A percentile compares a stretch with the other conserved stretches of the same genome.
These are phyloP conservation scores for Fusarium robinianum DNA, from an alignment of 2,329 filamentous ascomycete species.

Conservation along the genomic window DNA sequence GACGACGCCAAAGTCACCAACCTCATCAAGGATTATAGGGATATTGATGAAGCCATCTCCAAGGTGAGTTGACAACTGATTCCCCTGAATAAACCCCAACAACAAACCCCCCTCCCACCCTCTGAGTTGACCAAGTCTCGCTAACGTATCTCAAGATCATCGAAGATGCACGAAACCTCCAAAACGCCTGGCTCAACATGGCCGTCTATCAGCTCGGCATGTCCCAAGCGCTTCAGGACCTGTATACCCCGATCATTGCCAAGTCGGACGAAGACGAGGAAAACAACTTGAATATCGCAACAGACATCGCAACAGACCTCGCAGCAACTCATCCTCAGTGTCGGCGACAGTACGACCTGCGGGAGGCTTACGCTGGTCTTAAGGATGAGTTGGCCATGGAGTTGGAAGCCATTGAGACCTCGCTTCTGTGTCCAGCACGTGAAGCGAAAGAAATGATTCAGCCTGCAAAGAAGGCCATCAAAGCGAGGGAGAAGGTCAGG, in stretches of 20 bases:
- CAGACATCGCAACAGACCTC: not conserved
- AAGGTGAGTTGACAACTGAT: no score
- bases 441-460: conserved; percentile 12
- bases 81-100: no score
- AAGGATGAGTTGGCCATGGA: conserved; percentile 16
- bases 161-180: conserved; percentile 14
- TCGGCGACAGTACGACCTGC: conserved; percentile 4
- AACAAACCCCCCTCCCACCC: no score
- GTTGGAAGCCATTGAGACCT: conserved; percentile 14
- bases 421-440: conserved; percentile 13
- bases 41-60: no score
- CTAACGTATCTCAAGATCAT: no score
- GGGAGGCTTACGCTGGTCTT: conserved; percentile 12
- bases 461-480: conserved; percentile 15
- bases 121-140: no score
- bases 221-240: conserved; percentile 12
- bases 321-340: conserved; percentile 3
- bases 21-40: no score
- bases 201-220: conserved; percentile 10
- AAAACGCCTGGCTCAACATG: conserved; percentile 15
- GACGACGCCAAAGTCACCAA: no score
- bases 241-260: conserved; percentile 10
- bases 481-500: conserved; percentile 16
- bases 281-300: no score
- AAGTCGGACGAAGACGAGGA: conserved; percentile 8